These are phyloP conservation scores for Nannochloris sp. DNA, from an alignment of 139 green algal genomes.

Conservation along the genomic window DNA sequence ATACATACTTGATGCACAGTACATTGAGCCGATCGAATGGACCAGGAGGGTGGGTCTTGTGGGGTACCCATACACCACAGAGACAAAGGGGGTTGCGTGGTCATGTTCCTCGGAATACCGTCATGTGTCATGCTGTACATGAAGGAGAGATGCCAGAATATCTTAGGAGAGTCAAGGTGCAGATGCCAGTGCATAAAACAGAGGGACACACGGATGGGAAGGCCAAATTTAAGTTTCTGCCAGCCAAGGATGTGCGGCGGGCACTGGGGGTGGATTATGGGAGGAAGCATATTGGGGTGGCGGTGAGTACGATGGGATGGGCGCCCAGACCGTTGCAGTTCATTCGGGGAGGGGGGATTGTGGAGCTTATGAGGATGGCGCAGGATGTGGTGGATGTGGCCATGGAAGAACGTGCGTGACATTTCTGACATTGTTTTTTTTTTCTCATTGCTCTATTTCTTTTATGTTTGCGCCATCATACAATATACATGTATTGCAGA, in stretches of 20 bases:
- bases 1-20: too few species aligned
- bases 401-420: slow-evolving; percentile 4
- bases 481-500: background rate
- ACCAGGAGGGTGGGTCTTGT: too few species aligned
- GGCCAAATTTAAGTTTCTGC: background rate
- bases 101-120: too few species aligned
- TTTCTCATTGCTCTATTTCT: background rate
- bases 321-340: slow-evolving; percentile 14
- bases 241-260: background rate
- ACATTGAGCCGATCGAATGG: too few species aligned
- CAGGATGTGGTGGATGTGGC: slow-evolving; percentile 12
- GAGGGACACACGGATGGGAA: background rate
- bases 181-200: background rate
- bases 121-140: too few species aligned
- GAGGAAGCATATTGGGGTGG: slow-evolving; percentile 15
- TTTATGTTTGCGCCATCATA: background rate
- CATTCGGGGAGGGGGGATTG: slow-evolving; percentile 4
- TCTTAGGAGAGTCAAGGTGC: background rate
- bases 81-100: too few species aligned
- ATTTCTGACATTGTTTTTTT: background rate
- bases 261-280: slow-evolving; percentile 31
- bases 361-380: slow-evolving; percentile 8
- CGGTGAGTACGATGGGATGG: slow-evolving; percentile 27
- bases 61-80: too few species aligned
- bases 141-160: too few species aligned